These are phyloP conservation scores for Cordia subcordata DNA, from an alignment of 257 asterid species.

Conservation along the genomic window DNA sequence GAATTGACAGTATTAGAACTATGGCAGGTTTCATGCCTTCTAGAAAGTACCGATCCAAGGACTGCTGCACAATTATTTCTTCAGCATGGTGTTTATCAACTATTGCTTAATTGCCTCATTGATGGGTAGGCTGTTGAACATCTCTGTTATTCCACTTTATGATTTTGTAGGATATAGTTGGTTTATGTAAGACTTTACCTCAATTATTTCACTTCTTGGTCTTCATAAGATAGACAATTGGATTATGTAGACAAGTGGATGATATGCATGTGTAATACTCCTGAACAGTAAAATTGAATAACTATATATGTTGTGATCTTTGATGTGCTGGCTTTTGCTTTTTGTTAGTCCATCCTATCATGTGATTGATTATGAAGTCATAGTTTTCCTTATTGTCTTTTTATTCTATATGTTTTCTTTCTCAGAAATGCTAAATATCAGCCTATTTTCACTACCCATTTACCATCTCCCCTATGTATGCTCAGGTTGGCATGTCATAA, in stretches of 20 bases:
- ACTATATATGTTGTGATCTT: too few relatives aligned
- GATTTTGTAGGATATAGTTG: background rate
- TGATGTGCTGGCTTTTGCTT: background rate
- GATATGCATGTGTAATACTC: too few relatives aligned
- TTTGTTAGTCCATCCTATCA: background rate
- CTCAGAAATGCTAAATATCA: too few relatives aligned
- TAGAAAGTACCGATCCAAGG: conserved; percentile 55
- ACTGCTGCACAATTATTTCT: conserved; percentile 48
- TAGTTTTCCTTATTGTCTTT: background rate
- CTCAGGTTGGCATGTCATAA: too few relatives aligned
- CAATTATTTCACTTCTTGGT: background rate
- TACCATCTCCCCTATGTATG: too few relatives aligned
- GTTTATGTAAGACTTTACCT: background rate
- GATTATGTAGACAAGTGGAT: too few relatives aligned
- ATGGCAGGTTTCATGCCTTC: conserved; percentile 64
- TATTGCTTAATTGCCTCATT: conserved; percentile 72
- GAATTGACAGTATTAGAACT: conserved; percentile 12
- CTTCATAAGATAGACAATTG: background rate
- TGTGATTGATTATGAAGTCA: background rate
- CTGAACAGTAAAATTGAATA: too few relatives aligned
- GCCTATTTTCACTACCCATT: too few relatives aligned
- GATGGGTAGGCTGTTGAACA: conserved; percentile 57
- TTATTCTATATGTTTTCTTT: too few relatives aligned
- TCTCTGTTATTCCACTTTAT: background rate
- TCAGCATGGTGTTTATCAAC: conserved; percentile 58